phyloP scores from a whole-genome alignment of 257 asterid genomes.

The Penstemon barbatus region DNA sequence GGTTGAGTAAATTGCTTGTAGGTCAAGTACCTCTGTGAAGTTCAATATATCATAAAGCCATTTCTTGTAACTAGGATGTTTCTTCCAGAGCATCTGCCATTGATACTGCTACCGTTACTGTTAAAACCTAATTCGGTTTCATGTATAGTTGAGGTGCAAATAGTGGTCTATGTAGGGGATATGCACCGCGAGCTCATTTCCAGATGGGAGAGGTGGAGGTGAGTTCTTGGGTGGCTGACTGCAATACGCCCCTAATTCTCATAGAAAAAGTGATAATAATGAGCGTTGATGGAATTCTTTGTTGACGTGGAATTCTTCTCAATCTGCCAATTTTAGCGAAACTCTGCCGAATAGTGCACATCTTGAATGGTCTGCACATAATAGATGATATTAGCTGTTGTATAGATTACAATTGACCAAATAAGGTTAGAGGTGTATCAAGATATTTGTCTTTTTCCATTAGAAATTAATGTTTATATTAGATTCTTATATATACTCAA shows the following conservation, averaged over 20 bases:
- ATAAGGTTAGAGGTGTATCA: too few relatives aligned
- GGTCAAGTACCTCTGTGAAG: constrained; percentile 1
- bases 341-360: constrained; percentile 4
- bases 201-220: constrained; percentile 9
- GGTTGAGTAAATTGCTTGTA: constrained; percentile 5
- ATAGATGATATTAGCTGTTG: not conserved
- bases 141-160: constrained; percentile 6
- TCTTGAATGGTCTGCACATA: constrained; percentile 14
- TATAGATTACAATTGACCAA: too few relatives aligned
- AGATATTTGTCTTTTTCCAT: too few relatives aligned
- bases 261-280: not conserved
- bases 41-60: not conserved
- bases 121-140: constrained; percentile 2
- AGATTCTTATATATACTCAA: too few relatives aligned
- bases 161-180: constrained; percentile 4
- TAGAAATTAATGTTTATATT: too few relatives aligned
- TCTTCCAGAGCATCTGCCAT: constrained; percentile 1
- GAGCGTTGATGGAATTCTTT: constrained; percentile 7
- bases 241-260: not conserved
- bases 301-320: not conserved
- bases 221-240: constrained; percentile 15
- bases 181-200: constrained; percentile 15
- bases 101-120: constrained; percentile 7
- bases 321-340: constrained; percentile 1
- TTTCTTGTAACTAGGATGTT: not conserved